Conservation (phyloP, 495 filamentous ascomycete species). For the Aspergillus sclerotiicarbonarius region DNA sequence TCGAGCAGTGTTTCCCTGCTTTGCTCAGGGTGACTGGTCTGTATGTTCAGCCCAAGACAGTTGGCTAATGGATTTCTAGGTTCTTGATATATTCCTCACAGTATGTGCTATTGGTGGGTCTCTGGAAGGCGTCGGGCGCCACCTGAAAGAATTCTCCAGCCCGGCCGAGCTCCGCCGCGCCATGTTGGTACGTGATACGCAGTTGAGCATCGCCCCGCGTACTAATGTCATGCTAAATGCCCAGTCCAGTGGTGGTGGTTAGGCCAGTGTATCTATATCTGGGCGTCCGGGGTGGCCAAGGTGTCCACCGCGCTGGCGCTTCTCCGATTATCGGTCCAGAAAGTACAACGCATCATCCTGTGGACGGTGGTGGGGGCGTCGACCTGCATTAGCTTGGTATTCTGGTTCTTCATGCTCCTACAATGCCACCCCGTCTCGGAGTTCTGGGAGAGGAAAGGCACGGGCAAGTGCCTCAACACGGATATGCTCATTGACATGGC, state of each 20-base stretch:
- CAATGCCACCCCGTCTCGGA: slow-evolving; percentile 10
- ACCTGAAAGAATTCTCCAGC: neutral
- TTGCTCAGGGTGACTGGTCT: neutral
- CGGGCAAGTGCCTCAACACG: neutral
- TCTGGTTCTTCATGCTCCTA: slow-evolving; percentile 8
- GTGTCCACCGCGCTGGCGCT: slow-evolving; percentile 10
- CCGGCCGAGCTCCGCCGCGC: neutral
- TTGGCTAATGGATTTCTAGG: neutral
- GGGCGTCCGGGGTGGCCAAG: slow-evolving; percentile 1
- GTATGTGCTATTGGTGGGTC: slow-evolving; percentile 4
- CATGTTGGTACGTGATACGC: neutral
- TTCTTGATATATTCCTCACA: neutral
- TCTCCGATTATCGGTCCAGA: slow-evolving; percentile 6
- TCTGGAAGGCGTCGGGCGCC: neutral
- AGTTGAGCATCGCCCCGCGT: neutral
- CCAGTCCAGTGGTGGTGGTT: slow-evolving; percentile 13
- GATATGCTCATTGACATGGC: neutral
- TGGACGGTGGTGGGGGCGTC: neutral
- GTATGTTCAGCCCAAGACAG: neutral
- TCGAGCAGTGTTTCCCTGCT: neutral
- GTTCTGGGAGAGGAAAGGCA: neutral
- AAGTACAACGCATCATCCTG: slow-evolving; percentile 1
- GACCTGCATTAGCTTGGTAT: neutral
- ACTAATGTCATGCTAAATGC: neutral
- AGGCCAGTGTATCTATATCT: slow-evolving; percentile 8